A percentile compares a stretch with the other conserved stretches of the same genome.
Evolutionary conservation across 345 rosid genomes (phyloP).

Genomic region (Heritiera fomes): DNA sequence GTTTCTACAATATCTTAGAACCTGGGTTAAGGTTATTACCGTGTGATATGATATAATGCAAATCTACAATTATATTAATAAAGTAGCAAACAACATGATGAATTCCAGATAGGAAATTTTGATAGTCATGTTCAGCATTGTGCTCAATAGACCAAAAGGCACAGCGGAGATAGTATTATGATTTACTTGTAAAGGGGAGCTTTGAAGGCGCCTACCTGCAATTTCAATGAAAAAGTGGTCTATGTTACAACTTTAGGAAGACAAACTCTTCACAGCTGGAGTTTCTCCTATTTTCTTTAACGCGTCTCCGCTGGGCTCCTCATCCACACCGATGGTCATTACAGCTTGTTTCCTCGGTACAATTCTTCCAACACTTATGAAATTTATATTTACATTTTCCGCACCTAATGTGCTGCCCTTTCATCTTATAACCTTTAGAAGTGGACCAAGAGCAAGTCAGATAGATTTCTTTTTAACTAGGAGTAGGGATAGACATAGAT

Average conservation of each 20-base stretch:
- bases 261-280: constrained; percentile 64
- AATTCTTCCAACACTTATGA: constrained; percentile 65
- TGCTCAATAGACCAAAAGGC: neutral
- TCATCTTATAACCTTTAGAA: no score
- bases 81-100: neutral
- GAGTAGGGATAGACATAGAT: no score
- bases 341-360: constrained; percentile 63
- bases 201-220: neutral
- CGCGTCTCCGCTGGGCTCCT: constrained; percentile 52
- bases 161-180: no score
- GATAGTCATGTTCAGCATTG: neutral
- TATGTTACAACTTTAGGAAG: constrained; percentile 45
- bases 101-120: neutral
- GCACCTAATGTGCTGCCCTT: constrained; percentile 23
- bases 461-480: no score
- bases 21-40: no score
- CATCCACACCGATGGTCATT: constrained; percentile 78
- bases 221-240: neutral
- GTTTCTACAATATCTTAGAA: no score
- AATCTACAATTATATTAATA: neutral
- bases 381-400: constrained; percentile 36
- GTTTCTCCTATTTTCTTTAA: constrained; percentile 54
- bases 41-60: neutral
- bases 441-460: no score
- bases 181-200: neutral